Base-by-base conservation (phyloP, 108 stramenopile species). In the Skeletonema menzelii region DNA sequence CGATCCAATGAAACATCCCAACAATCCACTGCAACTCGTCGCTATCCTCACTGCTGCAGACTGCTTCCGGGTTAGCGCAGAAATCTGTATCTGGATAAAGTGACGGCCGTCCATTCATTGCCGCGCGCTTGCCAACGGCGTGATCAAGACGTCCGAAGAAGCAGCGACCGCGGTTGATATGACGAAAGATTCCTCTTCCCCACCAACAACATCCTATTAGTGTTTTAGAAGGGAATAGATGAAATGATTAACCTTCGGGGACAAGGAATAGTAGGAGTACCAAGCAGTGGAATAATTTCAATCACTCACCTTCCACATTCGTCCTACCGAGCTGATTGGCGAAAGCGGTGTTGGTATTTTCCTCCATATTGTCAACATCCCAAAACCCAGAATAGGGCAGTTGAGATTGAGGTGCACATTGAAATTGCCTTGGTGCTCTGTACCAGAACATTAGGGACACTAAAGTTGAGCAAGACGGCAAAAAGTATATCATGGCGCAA, bases 1-100 rank as follows among this genome's bases (percentile, higher is more conserved):
- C 70, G 62, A 72, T 72, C 83, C 83, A 81, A 53, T 81, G 67
- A 35, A 59, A 81, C 27, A 81, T 37, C 15, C 72, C 75, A n/a
- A 65, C 72, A 20, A 63, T 56, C 80, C 80, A 81, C 0, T 58
- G 62, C 13, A 81, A 19, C 35, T 81, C 75, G 26, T 74, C 28
- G n/a, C 44, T 58, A 12, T 53, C 8, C 17, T 58, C 28, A n/a
- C 69, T 71, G 31, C 61, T 27, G 53, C 80, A 81, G 10, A 64
- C 57, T 44, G 59, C 75, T 63, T 81, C 80, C 8, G 80, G 80
- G 32, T 70, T 30, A 11, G 56, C 28, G 67, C 80, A 81, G 63
- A 81, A 76, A 32, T 81, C 73, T 19, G 76, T 62, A 28, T 70
- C 57, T 7, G 80, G 70, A 38, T 71, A 81, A 5, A 70, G 34